Conservation (phyloP, 2,329 filamentous ascomycete species). For the Diplodia corticola region DNA sequence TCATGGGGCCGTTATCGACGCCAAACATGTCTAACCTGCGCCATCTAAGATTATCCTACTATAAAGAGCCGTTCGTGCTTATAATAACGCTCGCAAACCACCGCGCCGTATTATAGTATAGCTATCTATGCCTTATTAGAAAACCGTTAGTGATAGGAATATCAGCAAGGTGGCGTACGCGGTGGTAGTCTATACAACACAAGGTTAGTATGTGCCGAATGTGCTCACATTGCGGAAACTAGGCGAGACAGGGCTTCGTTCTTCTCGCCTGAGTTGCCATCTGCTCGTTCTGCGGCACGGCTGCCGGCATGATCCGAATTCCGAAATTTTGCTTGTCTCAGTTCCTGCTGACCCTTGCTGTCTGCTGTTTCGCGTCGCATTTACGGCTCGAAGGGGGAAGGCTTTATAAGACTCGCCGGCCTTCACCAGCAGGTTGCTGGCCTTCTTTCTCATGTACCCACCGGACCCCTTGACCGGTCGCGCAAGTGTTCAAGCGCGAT, state of each 20-base stretch:
- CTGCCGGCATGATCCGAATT: too few relatives aligned
- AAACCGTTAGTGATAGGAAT: constrained; percentile 26
- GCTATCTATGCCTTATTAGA: constrained; percentile 63
- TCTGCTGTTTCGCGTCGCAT: too few relatives aligned
- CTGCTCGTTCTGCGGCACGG: too few relatives aligned
- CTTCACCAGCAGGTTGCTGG: too few relatives aligned
- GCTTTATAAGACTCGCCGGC: too few relatives aligned
- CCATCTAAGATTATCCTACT: constrained; percentile 62
- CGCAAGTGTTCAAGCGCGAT: too few relatives aligned
- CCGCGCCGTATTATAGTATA: constrained; percentile 79
- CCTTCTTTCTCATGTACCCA: too few relatives aligned
- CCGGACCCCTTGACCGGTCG: too few relatives aligned
- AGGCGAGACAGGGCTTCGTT: constrained; percentile 81
- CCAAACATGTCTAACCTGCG: constrained; percentile 81
- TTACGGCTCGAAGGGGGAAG: too few relatives aligned
- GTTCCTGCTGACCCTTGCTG: too few relatives aligned
- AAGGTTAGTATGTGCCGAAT: neutral
- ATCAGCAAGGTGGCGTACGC: constrained; percentile 38
- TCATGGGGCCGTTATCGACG: constrained; percentile 59
- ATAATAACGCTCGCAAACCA: constrained; percentile 66
- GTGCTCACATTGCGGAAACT: constrained; percentile 71
- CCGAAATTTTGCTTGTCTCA: too few relatives aligned
- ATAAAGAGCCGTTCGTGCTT: constrained; percentile 51
- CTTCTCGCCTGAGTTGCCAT: too few relatives aligned
- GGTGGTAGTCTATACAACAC: constrained; percentile 44